phyloP scores from a whole-genome alignment of 2,329 filamentous ascomycete species.

The Colletotrichum neosansevieriae region DNA sequence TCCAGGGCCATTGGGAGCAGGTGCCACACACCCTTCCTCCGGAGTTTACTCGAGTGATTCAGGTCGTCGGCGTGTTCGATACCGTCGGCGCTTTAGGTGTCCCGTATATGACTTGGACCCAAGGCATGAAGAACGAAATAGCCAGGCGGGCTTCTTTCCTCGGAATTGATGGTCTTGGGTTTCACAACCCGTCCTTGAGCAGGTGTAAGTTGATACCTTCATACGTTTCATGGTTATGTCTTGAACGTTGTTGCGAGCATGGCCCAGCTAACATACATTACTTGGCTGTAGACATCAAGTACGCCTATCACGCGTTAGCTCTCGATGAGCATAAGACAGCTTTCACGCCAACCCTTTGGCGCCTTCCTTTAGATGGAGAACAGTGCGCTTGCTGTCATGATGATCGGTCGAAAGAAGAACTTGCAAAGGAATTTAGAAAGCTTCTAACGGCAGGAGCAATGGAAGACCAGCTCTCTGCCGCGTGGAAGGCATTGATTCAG shows the following conservation, averaged over 20 bases:
- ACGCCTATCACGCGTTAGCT: conserved; percentile 22
- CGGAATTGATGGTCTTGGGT: conserved; percentile 21
- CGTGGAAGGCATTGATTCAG: conserved; percentile 11
- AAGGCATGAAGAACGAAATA: rapidly evolving
- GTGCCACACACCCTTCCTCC: conserved; percentile 7
- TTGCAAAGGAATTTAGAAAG: not conserved
- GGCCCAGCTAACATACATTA: no score
- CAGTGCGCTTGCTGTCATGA: not conserved
- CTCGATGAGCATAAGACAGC: conserved; percentile 14
- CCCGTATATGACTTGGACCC: not conserved
- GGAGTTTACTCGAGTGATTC: conserved; percentile 8
- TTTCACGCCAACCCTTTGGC: conserved; percentile 20
- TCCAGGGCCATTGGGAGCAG: not conserved
- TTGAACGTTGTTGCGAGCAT: no score
- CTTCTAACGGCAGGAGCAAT: not conserved
- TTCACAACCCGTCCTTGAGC: conserved; percentile 25
- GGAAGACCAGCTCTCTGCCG: not conserved
- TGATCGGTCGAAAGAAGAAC: not conserved
- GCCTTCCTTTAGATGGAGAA: not conserved
- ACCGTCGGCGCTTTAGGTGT: conserved; percentile 37
- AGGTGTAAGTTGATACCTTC: conserved; percentile 9
- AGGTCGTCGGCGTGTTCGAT: conserved; percentile 35
- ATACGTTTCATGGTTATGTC: rapidly evolving
- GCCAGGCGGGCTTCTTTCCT: rapidly evolving
- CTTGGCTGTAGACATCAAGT: not conserved